These are phyloP conservation scores for Onygenales sp. DNA, from an alignment of 2,329 filamentous ascomycete genomes.

Conservation along the genomic window DNA sequence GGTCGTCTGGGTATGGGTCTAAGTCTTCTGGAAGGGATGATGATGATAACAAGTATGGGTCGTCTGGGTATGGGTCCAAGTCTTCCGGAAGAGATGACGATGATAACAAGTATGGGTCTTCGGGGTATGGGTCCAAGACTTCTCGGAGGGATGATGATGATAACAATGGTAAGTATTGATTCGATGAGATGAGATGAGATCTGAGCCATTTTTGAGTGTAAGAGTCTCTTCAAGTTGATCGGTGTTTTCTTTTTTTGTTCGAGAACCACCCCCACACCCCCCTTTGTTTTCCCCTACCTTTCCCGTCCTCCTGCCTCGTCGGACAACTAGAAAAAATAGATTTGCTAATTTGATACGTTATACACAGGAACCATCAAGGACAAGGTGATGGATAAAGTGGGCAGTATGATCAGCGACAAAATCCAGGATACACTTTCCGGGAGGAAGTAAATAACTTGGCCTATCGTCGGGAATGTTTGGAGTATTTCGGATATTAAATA, in stretches of 20 bases:
- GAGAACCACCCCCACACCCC: not conserved
- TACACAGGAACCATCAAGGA: not conserved
- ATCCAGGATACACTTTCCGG: not conserved
- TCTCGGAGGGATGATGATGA: too few relatives aligned
- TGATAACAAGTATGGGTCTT: not conserved
- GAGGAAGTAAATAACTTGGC: not conserved
- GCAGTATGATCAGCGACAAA: slow-evolving; percentile 1
- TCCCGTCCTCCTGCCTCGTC: not conserved
- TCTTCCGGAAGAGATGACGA: too few relatives aligned
- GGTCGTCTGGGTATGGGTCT: not conserved
- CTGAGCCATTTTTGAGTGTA: too few relatives aligned
- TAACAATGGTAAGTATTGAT: not conserved
- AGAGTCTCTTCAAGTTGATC: too few relatives aligned
- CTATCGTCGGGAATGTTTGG: too few relatives aligned
- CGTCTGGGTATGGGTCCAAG: too few relatives aligned
- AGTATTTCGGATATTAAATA: too few relatives aligned
- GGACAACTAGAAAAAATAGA: not conserved
- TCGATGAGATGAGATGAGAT: not conserved
- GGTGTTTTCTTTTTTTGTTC: too few relatives aligned
- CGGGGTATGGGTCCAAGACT: too few relatives aligned
- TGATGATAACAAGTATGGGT: not conserved
- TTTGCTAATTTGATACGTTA: not conserved
- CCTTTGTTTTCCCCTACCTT: not conserved
- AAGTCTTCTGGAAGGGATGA: not conserved
- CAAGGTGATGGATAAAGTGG: slow-evolving; percentile 2